A percentile compares a stretch with the other conserved stretches of the same genome.
These are phyloP conservation scores for Mallotus repandus DNA, from an alignment of 441 rosid species.

Conservation along the genomic window DNA sequence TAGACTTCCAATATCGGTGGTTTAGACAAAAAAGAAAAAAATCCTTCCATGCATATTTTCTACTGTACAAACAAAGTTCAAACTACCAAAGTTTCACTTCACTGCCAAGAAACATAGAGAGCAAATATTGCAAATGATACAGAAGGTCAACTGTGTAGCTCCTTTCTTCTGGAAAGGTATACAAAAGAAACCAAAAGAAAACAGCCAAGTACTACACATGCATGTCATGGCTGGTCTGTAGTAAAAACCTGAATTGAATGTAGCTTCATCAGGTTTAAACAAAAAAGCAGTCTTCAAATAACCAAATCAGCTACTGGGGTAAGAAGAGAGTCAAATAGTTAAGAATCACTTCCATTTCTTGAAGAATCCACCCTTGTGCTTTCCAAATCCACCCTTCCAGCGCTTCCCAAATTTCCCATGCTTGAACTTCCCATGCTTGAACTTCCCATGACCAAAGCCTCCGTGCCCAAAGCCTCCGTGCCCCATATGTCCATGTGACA, in stretches of 20 bases:
- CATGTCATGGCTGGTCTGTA: not conserved
- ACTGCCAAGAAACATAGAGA: not conserved
- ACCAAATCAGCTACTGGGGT: conserved; percentile 7
- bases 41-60: no score
- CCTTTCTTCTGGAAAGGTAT: not conserved
- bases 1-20: no score
- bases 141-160: not conserved
- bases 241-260: not conserved
- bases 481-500: conserved; percentile 41
- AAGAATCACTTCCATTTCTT: conserved; percentile 67
- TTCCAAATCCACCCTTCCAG: conserved; percentile 74
- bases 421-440: conserved; percentile 67
- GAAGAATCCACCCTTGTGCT: conserved; percentile 63
- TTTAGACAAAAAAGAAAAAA: no score
- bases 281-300: not conserved
- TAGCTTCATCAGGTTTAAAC: not conserved
- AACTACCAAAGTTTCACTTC: not conserved
- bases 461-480: conserved; percentile 36
- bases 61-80: not conserved
- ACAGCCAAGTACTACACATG: not conserved
- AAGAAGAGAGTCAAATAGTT: not conserved
- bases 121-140: not conserved
- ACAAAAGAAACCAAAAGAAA: not conserved
- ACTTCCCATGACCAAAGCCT: conserved; percentile 45
- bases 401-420: conserved; percentile 77